These are phyloP conservation scores for Exidia glandulosa DNA, from an alignment of 768 basidiomycete species.

Conservation along the genomic window DNA sequence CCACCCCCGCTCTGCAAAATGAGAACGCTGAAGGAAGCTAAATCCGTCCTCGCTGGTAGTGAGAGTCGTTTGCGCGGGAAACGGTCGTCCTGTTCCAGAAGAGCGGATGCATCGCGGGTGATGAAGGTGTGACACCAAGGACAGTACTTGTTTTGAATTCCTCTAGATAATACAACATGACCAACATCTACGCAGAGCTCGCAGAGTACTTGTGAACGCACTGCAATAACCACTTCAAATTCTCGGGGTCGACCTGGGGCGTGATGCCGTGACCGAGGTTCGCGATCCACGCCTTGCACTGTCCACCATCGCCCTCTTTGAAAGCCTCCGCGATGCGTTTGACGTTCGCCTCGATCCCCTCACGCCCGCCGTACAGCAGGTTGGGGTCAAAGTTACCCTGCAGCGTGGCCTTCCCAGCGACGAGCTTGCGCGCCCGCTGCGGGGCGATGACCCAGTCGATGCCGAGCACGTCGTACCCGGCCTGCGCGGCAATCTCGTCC, in stretches of 20 bases:
- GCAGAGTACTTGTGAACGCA: constrained; percentile 77
- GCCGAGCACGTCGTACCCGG: constrained; percentile 81
- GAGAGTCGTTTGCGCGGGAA: no score
- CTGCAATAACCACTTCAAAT: constrained; percentile 83
- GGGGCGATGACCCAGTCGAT: constrained; percentile 89
- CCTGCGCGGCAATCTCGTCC: constrained; percentile 40
- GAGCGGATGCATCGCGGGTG: background rate
- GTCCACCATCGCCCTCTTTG: constrained; percentile 35
- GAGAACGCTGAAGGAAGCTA: no score
- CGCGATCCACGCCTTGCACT: constrained; percentile 76
- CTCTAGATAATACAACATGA: background rate
- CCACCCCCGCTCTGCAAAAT: no score
- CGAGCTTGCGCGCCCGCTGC: constrained; percentile 49
- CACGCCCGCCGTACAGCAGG: constrained; percentile 72
- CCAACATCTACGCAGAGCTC: background rate
- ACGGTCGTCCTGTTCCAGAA: background rate
- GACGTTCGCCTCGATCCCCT: constrained; percentile 79
- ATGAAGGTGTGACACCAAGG: no score
- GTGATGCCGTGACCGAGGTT: constrained; percentile 98
- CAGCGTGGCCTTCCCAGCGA: constrained; percentile 52
- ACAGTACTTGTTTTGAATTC: no score
- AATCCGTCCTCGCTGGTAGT: no score
- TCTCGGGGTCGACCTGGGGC: constrained; percentile 89
- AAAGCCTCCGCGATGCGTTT: constrained; percentile 77
- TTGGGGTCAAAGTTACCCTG: constrained; percentile 94